These are phyloP conservation scores for Prunella vulgaris DNA, from an alignment of 257 asterid genomes.

Conservation along the genomic window DNA sequence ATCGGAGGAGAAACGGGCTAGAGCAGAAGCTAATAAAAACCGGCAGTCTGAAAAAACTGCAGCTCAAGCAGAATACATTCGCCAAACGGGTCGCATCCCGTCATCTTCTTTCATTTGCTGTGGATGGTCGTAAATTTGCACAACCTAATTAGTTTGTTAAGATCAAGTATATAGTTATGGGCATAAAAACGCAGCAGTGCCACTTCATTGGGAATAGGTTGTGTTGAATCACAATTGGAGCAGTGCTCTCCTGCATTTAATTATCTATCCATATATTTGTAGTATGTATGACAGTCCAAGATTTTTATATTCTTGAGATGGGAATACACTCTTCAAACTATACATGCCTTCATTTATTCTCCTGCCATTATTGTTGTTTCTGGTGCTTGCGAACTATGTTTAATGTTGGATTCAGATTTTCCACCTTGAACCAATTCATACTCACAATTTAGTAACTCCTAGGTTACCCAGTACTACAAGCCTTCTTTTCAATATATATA, in stretches of 20 bases:
- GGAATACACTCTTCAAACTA: slow-evolving; percentile 23
- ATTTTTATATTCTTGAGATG: slow-evolving; percentile 14
- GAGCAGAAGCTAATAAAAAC: slow-evolving; percentile 68
- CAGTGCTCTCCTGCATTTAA: slow-evolving; percentile 3
- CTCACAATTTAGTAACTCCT: not conserved
- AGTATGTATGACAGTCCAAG: slow-evolving; percentile 12
- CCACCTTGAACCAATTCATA: not conserved
- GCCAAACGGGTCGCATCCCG: slow-evolving; percentile 81
- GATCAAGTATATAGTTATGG: not conserved
- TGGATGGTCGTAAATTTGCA: slow-evolving; percentile 60
- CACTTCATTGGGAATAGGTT: slow-evolving; percentile 13
- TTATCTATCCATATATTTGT: slow-evolving; percentile 1
- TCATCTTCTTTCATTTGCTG: slow-evolving; percentile 65
- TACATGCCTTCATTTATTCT: slow-evolving; percentile 29
- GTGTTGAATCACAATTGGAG: slow-evolving; percentile 9
- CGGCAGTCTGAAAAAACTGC: slow-evolving; percentile 67
- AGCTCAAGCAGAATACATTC: slow-evolving; percentile 69
- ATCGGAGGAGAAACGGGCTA: slow-evolving; percentile 72
- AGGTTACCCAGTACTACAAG: not conserved
- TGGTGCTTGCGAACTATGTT: not conserved
- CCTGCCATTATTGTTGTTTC: slow-evolving; percentile 18
- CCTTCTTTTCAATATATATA: not conserved
- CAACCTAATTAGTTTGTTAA: not conserved
- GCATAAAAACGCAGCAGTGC: slow-evolving; percentile 7
- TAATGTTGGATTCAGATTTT: not conserved